Evolutionary conservation across 1,284 basidiomycete species (phyloP).

Genomic region (Ganoderma meredithae): DNA sequence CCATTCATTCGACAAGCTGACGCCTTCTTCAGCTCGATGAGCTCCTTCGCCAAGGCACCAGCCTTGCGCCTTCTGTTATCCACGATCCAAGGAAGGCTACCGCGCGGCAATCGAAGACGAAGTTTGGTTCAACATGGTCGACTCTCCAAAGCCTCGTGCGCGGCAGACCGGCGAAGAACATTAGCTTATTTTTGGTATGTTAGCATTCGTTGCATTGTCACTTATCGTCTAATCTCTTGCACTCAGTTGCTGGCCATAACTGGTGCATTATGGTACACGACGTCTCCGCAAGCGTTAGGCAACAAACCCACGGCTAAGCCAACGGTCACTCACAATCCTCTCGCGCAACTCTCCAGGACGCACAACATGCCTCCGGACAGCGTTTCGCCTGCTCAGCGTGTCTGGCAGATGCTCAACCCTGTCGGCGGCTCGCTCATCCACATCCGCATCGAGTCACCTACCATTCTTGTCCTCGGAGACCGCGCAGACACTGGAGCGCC

Average conservation of each 20-base stretch:
- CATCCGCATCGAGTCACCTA: slow-evolving; percentile 82
- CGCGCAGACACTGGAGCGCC: slow-evolving; percentile 10
- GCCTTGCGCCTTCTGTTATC: slow-evolving; percentile 50
- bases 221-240: slow-evolving; percentile 15
- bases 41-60: slow-evolving; percentile 73
- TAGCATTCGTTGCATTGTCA: slow-evolving; percentile 9
- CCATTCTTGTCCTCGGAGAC: slow-evolving; percentile 72
- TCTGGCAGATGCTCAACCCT: slow-evolving; percentile 89
- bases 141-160: slow-evolving; percentile 60
- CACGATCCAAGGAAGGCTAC: slow-evolving; percentile 38
- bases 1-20: slow-evolving; percentile 13
- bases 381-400: slow-evolving; percentile 60
- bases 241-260: slow-evolving; percentile 76
- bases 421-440: slow-evolving; percentile 74
- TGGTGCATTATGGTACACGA: slow-evolving; percentile 75
- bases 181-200: slow-evolving; percentile 78
- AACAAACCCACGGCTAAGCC: slow-evolving; percentile 39
- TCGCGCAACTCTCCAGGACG: slow-evolving; percentile 42
- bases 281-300: slow-evolving; percentile 54
- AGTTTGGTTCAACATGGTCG: slow-evolving; percentile 53
- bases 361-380: slow-evolving; percentile 33
- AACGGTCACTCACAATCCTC: slow-evolving; percentile 45
- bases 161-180: slow-evolving; percentile 81
- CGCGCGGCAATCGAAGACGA: slow-evolving; percentile 49
- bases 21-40: slow-evolving; percentile 70